Conservation (phyloP, 2,329 filamentous ascomycete genomes). For the Colletotrichum chrysophilum region DNA sequence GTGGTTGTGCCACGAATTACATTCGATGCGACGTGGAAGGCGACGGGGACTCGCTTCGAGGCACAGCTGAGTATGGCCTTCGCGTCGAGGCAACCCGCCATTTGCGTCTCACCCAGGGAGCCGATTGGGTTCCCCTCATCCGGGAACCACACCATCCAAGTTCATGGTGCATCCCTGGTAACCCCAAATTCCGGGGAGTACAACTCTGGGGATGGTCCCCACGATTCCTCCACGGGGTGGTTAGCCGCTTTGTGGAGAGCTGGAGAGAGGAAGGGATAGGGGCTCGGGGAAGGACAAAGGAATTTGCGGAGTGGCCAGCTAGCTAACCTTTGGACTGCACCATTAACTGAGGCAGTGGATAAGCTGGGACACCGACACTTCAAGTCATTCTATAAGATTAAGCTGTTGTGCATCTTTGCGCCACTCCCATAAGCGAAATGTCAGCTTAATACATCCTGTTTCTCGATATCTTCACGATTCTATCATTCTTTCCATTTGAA, state of each 20-base stretch:
- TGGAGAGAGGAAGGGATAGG: not conserved
- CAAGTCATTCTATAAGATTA: not conserved
- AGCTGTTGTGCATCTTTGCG: not conserved
- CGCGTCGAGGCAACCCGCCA: not conserved
- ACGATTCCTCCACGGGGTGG: not conserved
- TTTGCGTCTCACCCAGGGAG: no score
- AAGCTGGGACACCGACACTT: not conserved
- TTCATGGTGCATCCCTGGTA: not conserved
- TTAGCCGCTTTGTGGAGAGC: not conserved
- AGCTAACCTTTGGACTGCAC: not conserved
- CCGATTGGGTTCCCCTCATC: not conserved
- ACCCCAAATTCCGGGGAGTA: not conserved
- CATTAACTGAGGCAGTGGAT: not conserved
- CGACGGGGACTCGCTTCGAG: not conserved
- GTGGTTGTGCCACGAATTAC: not conserved
- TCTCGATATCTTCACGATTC: not conserved
- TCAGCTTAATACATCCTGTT: not conserved
- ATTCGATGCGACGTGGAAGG: not conserved
- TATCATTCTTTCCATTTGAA: rapidly evolving
- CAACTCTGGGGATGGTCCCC: not conserved
- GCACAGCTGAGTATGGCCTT: not conserved
- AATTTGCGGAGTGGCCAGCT: not conserved
- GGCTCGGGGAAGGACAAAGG: not conserved
- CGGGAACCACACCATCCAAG: not conserved
- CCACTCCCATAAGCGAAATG: not conserved